These are phyloP conservation scores for Pisolithus orientalis DNA, from an alignment of 768 basidiomycete species.

Conservation along the genomic window DNA sequence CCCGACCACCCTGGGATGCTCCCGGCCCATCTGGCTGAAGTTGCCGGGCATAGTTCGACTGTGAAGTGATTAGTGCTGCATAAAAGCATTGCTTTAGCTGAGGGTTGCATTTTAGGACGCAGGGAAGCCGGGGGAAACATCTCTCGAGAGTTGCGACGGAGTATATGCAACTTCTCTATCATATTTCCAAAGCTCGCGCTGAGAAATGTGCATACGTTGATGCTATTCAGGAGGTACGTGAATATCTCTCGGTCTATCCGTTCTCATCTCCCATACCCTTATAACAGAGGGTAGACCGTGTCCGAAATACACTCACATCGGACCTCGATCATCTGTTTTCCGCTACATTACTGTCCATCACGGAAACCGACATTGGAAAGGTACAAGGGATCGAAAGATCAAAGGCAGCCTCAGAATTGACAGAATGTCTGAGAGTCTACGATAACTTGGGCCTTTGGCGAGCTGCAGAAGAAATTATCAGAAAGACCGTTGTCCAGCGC, in stretches of 20 bases:
- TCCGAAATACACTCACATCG: constrained; percentile 77
- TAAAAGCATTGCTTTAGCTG: background rate
- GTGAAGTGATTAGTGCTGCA: constrained; percentile 25
- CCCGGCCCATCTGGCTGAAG: constrained; percentile 23
- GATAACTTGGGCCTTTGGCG: constrained; percentile 76
- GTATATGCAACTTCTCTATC: constrained; percentile 89
- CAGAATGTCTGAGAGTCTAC: constrained; percentile 76
- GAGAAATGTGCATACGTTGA: constrained; percentile 78
- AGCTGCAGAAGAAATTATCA: constrained; percentile 84
- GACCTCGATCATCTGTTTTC: constrained; percentile 84
- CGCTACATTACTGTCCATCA: constrained; percentile 47
- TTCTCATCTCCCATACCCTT: constrained; percentile 8
- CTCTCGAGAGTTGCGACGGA: constrained; percentile 81
- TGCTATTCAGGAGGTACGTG: constrained; percentile 78
- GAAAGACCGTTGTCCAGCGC: constrained; percentile 60
- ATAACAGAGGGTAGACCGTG: constrained; percentile 70
- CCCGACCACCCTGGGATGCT: constrained; percentile 23
- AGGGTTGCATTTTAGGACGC: constrained; percentile 36
- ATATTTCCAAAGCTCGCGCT: constrained; percentile 70
- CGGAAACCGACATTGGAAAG: constrained; percentile 42
- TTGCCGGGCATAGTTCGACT: constrained; percentile 31
- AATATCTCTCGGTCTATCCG: constrained; percentile 11
- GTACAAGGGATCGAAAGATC: constrained; percentile 57
- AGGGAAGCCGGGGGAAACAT: constrained; percentile 69
- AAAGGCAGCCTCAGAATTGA: constrained; percentile 59